Evolutionary conservation across 352 stramenopile species (phyloP).

Genomic region (Globisporangium splendens): DNA sequence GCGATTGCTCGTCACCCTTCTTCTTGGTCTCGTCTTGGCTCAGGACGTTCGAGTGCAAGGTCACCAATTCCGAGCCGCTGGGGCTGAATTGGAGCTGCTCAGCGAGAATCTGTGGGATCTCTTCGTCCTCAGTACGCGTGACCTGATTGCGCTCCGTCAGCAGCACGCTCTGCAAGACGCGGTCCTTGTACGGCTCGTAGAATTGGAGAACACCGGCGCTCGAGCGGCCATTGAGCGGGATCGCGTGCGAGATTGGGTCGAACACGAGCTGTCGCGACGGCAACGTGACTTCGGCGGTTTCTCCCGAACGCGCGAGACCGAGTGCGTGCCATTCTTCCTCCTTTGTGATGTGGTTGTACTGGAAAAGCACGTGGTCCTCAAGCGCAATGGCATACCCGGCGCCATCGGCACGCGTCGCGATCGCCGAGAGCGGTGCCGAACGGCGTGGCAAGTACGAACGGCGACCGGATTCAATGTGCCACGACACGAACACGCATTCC

Average conservation of each 20-base stretch:
- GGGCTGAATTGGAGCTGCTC: constrained; percentile 56
- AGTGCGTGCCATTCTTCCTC: constrained; percentile 72
- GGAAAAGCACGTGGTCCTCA: constrained; percentile 68
- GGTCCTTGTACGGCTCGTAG: constrained; percentile 79
- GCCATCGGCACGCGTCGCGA: constrained; percentile 49
- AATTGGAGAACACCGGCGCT: constrained; percentile 71
- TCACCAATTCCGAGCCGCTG: constrained; percentile 48
- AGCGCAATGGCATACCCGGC: constrained; percentile 63
- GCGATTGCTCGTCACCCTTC: constrained; percentile 45
- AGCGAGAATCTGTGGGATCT: constrained; percentile 43
- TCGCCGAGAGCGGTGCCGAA: constrained; percentile 48
- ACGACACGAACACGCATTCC: constrained; percentile 85
- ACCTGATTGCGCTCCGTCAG: constrained; percentile 84
- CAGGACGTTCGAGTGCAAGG: constrained; percentile 40
- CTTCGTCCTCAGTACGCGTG: constrained; percentile 69
- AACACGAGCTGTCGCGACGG: constrained; percentile 54
- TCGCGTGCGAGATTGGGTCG: constrained; percentile 52
- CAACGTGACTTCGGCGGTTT: constrained; percentile 31
- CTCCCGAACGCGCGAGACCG: constrained; percentile 55
- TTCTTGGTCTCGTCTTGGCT: constrained; percentile 8
- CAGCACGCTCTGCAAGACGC: constrained; percentile 61
- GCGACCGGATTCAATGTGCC: constrained; percentile 76
- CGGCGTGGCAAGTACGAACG: constrained; percentile 78
- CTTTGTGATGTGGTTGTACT: constrained; percentile 80
- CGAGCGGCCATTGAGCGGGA: constrained; percentile 64